These are phyloP conservation scores for Nakazawaea wickerhamii DNA, from an alignment of 805 yeast genomes.

Conservation along the genomic window DNA sequence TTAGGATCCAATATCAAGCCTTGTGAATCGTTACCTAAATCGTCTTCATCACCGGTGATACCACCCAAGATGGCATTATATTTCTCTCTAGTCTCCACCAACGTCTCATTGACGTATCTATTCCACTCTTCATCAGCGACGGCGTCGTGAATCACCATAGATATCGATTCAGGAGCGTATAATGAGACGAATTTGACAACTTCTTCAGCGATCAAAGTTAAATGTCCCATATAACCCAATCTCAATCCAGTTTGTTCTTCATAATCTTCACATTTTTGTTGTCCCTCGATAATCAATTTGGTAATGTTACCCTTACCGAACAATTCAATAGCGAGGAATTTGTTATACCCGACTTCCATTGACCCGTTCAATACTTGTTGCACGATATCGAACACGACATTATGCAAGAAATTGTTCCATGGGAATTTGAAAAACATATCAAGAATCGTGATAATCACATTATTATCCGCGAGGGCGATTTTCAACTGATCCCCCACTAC, in stretches of 20 bases:
- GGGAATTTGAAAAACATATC: conserved; percentile 78
- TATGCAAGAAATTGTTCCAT: conserved; percentile 96
- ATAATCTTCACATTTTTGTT: conserved; percentile 49
- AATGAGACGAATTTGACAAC: conserved; percentile 78
- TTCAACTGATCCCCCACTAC: conserved; percentile 87
- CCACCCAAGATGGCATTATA: conserved; percentile 93
- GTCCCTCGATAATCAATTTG: conserved; percentile 56
- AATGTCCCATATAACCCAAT: conserved; percentile 96
- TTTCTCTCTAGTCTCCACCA: conserved; percentile 87
- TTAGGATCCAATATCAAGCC: conserved; percentile 17
- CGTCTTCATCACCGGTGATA: conserved; percentile 44
- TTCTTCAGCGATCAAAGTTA: conserved; percentile 90
- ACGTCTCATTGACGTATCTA: conserved; percentile 71
- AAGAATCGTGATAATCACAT: conserved; percentile 62
- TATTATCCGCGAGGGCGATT: conserved; percentile 71
- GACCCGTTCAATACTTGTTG: conserved; percentile 92
- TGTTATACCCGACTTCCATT: conserved; percentile 79
- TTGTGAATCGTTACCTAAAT: conserved; percentile 27
- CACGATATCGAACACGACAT: conserved; percentile 92
- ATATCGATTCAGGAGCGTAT: conserved; percentile 54
- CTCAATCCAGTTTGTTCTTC: conserved; percentile 59
- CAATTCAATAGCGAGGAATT: conserved; percentile 65
- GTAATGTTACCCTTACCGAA: conserved; percentile 61
- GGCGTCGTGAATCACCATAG: conserved; percentile 46
- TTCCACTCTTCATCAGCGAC: conserved; percentile 64